These are phyloP conservation scores for Penicillium pancosmium DNA, from an alignment of 495 filamentous ascomycete genomes.

Conservation along the genomic window DNA sequence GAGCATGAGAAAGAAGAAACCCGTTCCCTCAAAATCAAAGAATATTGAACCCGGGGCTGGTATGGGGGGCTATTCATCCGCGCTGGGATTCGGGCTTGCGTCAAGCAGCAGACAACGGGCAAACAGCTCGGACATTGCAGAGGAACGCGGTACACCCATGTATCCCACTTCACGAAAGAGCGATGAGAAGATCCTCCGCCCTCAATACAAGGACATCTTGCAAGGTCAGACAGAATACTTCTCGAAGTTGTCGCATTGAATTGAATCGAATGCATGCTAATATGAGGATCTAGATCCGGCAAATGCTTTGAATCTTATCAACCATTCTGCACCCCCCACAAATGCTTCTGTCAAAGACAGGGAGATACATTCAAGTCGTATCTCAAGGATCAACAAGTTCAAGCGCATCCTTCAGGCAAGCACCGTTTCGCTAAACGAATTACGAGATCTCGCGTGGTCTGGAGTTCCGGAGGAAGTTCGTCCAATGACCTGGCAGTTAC, in stretches of 20 bases:
- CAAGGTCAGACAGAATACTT: constrained; percentile 55
- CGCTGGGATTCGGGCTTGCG: constrained; percentile 36
- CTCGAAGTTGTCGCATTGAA: background rate
- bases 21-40: constrained; percentile 47
- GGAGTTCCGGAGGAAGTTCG: constrained; percentile 93
- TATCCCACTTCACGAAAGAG: constrained; percentile 86
- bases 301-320: constrained; percentile 92
- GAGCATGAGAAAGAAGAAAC: constrained; percentile 76
- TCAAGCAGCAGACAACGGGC: constrained; percentile 51
- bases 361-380: constrained; percentile 83
- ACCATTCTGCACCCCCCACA: constrained; percentile 73
- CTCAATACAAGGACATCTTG: constrained; percentile 96
- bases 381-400: constrained; percentile 97
- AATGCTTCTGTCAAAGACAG: constrained; percentile 81
- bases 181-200: constrained; percentile 92
- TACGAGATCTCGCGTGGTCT: constrained; percentile 86
- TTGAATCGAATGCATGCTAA: background rate
- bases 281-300: constrained; percentile 69
- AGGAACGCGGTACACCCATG: constrained; percentile 81
- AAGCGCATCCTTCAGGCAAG: constrained; percentile 91
- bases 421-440: constrained; percentile 80
- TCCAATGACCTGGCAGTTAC: constrained; percentile 96
- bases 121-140: constrained; percentile 87
- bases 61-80: constrained; percentile 27
- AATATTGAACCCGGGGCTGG: constrained; percentile 47